Evolutionary conservation across 345 rosid genomes (phyloP).

Genomic region (Eucalyptus globulus): DNA sequence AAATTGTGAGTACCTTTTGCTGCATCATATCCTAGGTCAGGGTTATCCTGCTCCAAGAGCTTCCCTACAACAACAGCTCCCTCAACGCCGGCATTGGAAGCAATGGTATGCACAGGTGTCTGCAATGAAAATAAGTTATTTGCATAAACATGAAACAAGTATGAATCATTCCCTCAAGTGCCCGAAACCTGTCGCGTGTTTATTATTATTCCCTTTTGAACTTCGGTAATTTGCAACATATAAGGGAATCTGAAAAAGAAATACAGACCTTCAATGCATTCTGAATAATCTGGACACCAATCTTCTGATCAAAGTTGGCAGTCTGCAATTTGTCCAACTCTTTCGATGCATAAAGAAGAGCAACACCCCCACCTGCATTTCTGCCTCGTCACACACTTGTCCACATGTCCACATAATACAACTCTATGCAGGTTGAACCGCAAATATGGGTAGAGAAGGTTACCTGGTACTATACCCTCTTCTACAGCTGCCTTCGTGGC

Average conservation of each 20-base stretch:
- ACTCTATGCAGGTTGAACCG: not conserved
- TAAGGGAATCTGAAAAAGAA: not conserved
- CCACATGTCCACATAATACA: not conserved
- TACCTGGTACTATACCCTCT: conserved; percentile 98
- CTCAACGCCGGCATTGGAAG: conserved; percentile 87
- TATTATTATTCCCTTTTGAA: not conserved
- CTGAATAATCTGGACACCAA: conserved; percentile 93
- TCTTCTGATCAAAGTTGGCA: conserved; percentile 86
- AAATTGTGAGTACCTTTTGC: conserved; percentile 61
- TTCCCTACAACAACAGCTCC: conserved; percentile 96
- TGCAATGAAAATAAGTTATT: conserved; percentile 7
- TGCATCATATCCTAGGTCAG: conserved; percentile 91
- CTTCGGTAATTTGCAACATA: not conserved
- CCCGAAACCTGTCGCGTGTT: not conserved
- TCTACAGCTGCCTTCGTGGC: conserved; percentile 99
- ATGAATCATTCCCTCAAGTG: not conserved
- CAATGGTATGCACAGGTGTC: conserved; percentile 83
- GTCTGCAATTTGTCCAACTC: conserved; percentile 80
- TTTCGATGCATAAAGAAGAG: conserved; percentile 84
- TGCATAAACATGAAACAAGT: not conserved
- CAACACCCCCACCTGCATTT: conserved; percentile 84
- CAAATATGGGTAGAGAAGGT: not conserved
- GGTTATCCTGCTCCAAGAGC: conserved; percentile 77
- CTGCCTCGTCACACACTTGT: not conserved
- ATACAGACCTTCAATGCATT: conserved; percentile 79